Evolutionary conservation across 2,329 filamentous ascomycete genomes (phyloP).

Genomic region (Epicoccum nigrum): DNA sequence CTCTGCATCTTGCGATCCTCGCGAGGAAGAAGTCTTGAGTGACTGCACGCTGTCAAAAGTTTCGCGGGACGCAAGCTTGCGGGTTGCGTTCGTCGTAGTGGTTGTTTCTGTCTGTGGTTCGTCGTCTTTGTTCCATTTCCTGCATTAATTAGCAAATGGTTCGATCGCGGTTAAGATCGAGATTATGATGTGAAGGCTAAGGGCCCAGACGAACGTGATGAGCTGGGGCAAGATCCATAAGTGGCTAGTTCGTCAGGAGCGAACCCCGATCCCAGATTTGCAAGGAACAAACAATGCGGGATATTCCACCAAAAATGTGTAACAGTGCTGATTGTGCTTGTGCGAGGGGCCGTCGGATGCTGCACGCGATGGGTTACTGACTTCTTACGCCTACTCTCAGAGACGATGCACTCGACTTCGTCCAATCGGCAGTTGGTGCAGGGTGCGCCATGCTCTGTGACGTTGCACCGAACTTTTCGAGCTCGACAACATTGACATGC

Average conservation of each 20-base stretch:
- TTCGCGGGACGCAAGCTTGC: constrained; percentile 49
- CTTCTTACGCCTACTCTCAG: constrained; percentile 83
- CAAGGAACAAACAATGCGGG: constrained; percentile 29
- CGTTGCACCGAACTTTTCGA: constrained; percentile 91
- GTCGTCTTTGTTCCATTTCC: constrained; percentile 53
- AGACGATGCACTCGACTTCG: constrained; percentile 72
- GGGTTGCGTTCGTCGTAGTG: constrained; percentile 34
- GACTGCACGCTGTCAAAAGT: constrained; percentile 44
- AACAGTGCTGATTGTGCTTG: constrained; percentile 4
- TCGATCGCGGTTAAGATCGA: constrained; percentile 16
- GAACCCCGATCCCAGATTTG: constrained; percentile 20
- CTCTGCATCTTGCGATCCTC: constrained; percentile 53
- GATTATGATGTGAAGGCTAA: constrained; percentile 11
- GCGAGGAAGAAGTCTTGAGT: constrained; percentile 37
- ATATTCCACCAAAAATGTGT: not conserved
- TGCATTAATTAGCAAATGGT: constrained; percentile 34
- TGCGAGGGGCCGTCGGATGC: constrained; percentile 30
- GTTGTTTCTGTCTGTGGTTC: constrained; percentile 37
- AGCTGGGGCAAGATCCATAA: constrained; percentile 21
- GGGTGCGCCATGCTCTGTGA: constrained; percentile 82
- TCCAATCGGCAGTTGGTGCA: constrained; percentile 88
- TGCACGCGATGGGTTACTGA: constrained; percentile 57
- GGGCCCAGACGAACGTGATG: constrained; percentile 19
- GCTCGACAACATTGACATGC: constrained; percentile 88
- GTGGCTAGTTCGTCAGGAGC: constrained; percentile 28